A percentile compares a stretch with the other conserved stretches of the same genome.
Evolutionary conservation across 2,329 filamentous ascomycete genomes (phyloP).

Genomic region (Ramichloridium luteum): DNA sequence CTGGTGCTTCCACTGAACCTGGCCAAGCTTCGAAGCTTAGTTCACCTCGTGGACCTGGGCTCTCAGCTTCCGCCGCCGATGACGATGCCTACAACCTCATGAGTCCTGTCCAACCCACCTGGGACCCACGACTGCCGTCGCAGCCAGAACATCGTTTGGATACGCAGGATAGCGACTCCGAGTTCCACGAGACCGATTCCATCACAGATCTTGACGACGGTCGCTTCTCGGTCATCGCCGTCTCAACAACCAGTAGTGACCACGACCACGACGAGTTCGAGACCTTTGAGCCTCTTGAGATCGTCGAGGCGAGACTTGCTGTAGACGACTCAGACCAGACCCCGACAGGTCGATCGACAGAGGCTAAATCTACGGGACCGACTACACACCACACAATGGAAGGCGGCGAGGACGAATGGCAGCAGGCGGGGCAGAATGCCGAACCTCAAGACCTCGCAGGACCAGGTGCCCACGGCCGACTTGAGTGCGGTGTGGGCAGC

Average conservation of each 20-base stretch:
- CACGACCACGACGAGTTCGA: constrained; percentile 1
- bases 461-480: constrained; percentile 54
- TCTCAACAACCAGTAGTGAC: background rate
- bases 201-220: background rate
- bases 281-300: background rate
- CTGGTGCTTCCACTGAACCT: too few relatives aligned
- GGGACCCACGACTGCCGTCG: too few relatives aligned
- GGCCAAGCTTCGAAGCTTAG: too few relatives aligned
- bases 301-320: background rate
- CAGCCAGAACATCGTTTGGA: too few relatives aligned
- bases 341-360: background rate
- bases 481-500: constrained; percentile 72
- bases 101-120: too few relatives aligned
- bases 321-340: too few relatives aligned
- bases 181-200: too few relatives aligned
- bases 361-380: background rate
- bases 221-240: background rate
- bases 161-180: too few relatives aligned
- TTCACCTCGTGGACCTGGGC: too few relatives aligned
- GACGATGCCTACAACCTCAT: too few relatives aligned
- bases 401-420: constrained; percentile 45
- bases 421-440: constrained; percentile 38
- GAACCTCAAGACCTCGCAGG: constrained; percentile 48
- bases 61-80: too few relatives aligned
- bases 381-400: background rate